These are phyloP conservation scores for Geranium incanum DNA, from an alignment of 441 rosid genomes.

Conservation along the genomic window DNA sequence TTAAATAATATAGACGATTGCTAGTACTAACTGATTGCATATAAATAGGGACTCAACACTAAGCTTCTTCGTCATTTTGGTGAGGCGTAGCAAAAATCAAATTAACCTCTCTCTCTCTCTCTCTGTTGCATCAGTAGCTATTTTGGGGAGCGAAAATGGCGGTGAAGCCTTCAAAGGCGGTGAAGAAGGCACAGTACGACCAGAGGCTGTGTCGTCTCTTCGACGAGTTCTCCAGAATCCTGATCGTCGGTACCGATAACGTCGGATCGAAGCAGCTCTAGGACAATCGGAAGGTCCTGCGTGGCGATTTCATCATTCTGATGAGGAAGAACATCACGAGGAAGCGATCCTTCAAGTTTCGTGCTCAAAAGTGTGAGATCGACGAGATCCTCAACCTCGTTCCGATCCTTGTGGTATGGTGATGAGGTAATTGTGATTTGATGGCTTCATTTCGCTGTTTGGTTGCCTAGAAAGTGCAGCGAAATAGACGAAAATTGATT, in stretches of 20 bases:
- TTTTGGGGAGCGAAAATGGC: background rate
- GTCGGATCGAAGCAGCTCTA: background rate
- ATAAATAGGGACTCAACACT: background rate
- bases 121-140: too few species aligned
- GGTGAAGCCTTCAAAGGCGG: conserved; percentile 1
- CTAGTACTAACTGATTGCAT: background rate
- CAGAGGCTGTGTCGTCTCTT: conserved; percentile 3
- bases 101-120: too few species aligned
- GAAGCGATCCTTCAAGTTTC: background rate
- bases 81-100: too few species aligned
- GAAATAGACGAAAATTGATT: background rate
- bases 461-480: too few species aligned
- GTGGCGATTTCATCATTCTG: background rate
- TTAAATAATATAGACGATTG: too few species aligned
- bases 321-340: conserved; percentile 1
- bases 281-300: background rate
- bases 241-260: background rate
- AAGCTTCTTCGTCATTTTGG: background rate
- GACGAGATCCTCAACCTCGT: background rate
- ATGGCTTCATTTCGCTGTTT: background rate
- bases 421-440: background rate
- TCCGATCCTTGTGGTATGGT: background rate
- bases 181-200: conserved; percentile 1
- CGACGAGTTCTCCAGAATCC: conserved; percentile 5
- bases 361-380: background rate